These are phyloP conservation scores for Diaporthe humulicola DNA, from an alignment of 2,329 filamentous ascomycete species.

Conservation along the genomic window DNA sequence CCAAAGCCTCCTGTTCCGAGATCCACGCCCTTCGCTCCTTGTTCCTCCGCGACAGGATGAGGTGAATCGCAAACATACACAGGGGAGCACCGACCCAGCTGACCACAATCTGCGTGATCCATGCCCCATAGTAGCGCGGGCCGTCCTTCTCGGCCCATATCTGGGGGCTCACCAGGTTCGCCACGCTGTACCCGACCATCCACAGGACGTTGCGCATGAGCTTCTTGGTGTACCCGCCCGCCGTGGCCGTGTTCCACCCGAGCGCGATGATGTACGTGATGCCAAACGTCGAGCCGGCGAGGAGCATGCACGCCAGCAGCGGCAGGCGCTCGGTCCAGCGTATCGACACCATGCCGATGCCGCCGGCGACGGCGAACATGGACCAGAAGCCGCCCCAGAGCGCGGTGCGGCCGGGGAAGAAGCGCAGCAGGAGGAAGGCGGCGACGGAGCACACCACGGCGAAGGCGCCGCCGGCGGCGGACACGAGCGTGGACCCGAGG, in stretches of 20 bases:
- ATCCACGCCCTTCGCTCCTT: slow-evolving; percentile 48
- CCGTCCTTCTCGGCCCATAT: slow-evolving; percentile 46
- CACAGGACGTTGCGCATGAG: slow-evolving; percentile 50
- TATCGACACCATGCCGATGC: slow-evolving; percentile 50
- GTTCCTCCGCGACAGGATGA: slow-evolving; percentile 50
- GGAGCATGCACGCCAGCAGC: slow-evolving; percentile 48
- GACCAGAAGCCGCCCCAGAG: slow-evolving; percentile 49
- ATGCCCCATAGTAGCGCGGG: slow-evolving; percentile 51
- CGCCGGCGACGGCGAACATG: slow-evolving; percentile 47
- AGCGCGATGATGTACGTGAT: slow-evolving; percentile 53
- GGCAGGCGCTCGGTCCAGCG: slow-evolving; percentile 48
- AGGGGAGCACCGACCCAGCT: slow-evolving; percentile 53
- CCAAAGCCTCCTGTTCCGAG: slow-evolving; percentile 42
- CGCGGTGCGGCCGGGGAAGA: slow-evolving; percentile 50
- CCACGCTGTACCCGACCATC: slow-evolving; percentile 47
- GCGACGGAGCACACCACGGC: slow-evolving; percentile 49
- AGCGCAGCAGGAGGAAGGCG: slow-evolving; percentile 48
- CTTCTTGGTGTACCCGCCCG: slow-evolving; percentile 49
- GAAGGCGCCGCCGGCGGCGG: slow-evolving; percentile 53
- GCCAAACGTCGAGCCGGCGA: slow-evolving; percentile 49
- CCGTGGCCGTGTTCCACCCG: slow-evolving; percentile 53
- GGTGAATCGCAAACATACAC: slow-evolving; percentile 50
- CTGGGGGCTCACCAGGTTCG: slow-evolving; percentile 49
- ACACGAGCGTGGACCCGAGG: slow-evolving; percentile 55
- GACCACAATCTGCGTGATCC: slow-evolving; percentile 48